Evolutionary conservation across 2,329 filamentous ascomycete genomes (phyloP).

Genomic region (Eutypella sp.): DNA sequence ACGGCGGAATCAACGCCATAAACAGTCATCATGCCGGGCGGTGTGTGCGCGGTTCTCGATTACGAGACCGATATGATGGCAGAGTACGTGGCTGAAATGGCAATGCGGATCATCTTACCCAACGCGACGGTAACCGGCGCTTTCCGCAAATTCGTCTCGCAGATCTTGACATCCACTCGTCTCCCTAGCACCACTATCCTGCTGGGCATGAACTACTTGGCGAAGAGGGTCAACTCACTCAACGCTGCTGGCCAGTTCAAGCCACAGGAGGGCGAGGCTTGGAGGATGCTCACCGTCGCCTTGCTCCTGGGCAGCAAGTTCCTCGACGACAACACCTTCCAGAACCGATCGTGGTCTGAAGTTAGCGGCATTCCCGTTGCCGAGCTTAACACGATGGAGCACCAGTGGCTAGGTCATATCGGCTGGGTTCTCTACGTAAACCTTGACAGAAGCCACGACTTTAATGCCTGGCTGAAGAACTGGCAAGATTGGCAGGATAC

Average conservation of each 20-base stretch:
- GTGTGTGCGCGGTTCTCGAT: slow-evolving; percentile 89
- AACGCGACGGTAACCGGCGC: slow-evolving; percentile 55
- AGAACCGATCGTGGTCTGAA: slow-evolving; percentile 94
- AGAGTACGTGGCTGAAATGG: slow-evolving; percentile 90
- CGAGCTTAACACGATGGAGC: slow-evolving; percentile 81
- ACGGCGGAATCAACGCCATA: slow-evolving; percentile 15
- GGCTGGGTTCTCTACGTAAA: slow-evolving; percentile 84
- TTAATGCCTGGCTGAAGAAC: slow-evolving; percentile 57
- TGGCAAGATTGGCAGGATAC: slow-evolving; percentile 53
- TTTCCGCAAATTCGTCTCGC: slow-evolving; percentile 87
- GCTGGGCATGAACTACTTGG: slow-evolving; percentile 83
- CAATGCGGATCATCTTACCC: slow-evolving; percentile 54
- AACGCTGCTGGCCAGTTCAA: slow-evolving; percentile 51
- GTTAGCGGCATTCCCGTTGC: slow-evolving; percentile 83
- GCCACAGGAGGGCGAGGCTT: slow-evolving; percentile 66
- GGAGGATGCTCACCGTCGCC: slow-evolving; percentile 80
- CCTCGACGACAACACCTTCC: slow-evolving; percentile 93
- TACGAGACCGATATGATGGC: slow-evolving; percentile 97
- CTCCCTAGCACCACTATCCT: slow-evolving; percentile 88
- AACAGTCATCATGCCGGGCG: slow-evolving; percentile 61
- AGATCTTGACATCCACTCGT: slow-evolving; percentile 84
- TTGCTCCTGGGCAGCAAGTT: slow-evolving; percentile 92
- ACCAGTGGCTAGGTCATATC: slow-evolving; percentile 81
- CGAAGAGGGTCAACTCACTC: slow-evolving; percentile 74
- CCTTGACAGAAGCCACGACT: slow-evolving; percentile 69